These are phyloP conservation scores for Blastobotrys raffinosifermentans DNA, from an alignment of 1,139 yeast genomes.

Conservation along the genomic window DNA sequence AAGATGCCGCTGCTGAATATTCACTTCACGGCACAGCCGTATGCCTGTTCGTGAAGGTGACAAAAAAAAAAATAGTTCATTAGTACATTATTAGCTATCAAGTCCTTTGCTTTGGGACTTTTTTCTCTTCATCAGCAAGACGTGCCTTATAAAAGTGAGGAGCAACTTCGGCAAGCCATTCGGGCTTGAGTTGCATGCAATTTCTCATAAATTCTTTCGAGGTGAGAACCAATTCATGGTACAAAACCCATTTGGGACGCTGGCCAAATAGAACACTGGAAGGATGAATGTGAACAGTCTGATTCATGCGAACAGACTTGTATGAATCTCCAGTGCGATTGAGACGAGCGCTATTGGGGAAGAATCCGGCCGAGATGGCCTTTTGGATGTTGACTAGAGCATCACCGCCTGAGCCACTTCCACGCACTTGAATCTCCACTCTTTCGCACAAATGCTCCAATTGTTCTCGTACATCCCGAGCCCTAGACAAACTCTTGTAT, in stretches of 20 bases:
- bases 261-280: conserved; percentile 57
- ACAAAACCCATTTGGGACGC: conserved; percentile 64
- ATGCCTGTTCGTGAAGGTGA: too few relatives aligned
- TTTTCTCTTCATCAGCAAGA: too few relatives aligned
- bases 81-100: too few relatives aligned
- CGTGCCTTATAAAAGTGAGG: conserved; percentile 51
- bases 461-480: conserved; percentile 69
- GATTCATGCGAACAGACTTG: conserved; percentile 53
- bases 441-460: conserved; percentile 55
- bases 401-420: conserved; percentile 20
- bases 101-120: too few relatives aligned
- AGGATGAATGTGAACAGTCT: conserved; percentile 76
- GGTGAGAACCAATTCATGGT: conserved; percentile 81
- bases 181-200: conserved; percentile 65
- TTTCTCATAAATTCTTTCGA: conserved; percentile 86
- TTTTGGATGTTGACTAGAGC: conserved; percentile 47
- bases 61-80: too few relatives aligned
- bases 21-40: too few relatives aligned
- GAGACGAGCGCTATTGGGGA: conserved; percentile 69
- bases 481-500: conserved; percentile 62
- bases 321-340: conserved; percentile 69
- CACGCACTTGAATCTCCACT: conserved; percentile 42
- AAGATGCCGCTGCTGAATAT: too few relatives aligned
- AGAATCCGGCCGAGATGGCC: conserved; percentile 75
- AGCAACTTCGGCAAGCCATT: conserved; percentile 60